Evolutionary conservation across 2,329 filamentous ascomycete genomes (phyloP).

Genomic region (Fusarium musae): DNA sequence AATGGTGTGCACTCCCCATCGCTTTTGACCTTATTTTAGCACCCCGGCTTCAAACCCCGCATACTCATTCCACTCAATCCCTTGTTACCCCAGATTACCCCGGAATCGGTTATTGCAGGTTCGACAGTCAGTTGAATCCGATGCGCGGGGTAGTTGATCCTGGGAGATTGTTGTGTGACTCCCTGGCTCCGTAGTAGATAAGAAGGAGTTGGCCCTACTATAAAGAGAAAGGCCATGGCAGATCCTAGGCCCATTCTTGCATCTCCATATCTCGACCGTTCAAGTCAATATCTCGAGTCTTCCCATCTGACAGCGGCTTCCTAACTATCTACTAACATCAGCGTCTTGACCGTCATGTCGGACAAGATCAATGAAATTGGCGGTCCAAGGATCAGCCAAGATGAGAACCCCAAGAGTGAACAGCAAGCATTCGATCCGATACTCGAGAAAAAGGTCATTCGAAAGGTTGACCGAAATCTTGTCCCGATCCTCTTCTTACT

Average conservation of each 20-base stretch:
- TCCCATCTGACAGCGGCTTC: too few relatives aligned
- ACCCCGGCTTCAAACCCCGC: not conserved
- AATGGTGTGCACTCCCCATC: not conserved
- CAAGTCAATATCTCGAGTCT: not conserved
- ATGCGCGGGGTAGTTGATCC: not conserved
- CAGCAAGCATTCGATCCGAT: not conserved
- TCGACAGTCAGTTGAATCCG: not conserved
- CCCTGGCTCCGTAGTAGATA: rapidly evolving
- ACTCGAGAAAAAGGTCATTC: not conserved
- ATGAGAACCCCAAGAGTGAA: not conserved
- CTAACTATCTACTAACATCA: too few relatives aligned
- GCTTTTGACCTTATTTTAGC: too few relatives aligned
- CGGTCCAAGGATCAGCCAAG: not conserved
- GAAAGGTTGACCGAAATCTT: not conserved
- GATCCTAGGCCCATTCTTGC: not conserved
- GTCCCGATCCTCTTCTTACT: not conserved
- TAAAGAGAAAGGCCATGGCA: not conserved
- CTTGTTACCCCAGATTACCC: not conserved
- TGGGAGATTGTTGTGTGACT: too few relatives aligned
- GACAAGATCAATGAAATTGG: not conserved
- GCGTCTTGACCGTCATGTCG: not conserved
- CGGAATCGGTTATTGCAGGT: not conserved
- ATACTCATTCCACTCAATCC: not conserved
- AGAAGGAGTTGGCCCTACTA: not conserved
- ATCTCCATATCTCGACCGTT: not conserved